phyloP scores from a whole-genome alignment of 2,329 filamentous ascomycete species.

The Westerdykella aurantiaca region DNA sequence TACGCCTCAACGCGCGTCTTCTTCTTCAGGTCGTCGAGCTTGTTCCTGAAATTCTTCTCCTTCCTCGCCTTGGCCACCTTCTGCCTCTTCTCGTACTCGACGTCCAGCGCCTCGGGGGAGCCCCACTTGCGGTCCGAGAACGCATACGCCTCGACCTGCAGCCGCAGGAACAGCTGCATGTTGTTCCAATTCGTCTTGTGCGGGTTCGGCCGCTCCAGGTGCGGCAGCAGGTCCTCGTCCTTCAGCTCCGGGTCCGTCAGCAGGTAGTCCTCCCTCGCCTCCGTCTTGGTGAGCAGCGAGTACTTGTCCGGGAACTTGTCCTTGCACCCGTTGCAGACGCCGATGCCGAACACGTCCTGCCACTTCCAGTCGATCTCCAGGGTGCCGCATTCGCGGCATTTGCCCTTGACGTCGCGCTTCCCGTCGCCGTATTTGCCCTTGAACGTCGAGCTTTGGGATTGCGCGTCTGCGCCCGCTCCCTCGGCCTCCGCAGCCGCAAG shows the following conservation, averaged over 20 bases:
- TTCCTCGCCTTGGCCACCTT: slow-evolving; percentile 76
- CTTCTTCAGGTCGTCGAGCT: slow-evolving; percentile 85
- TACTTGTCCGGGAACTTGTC: slow-evolving; percentile 89
- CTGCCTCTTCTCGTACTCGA: slow-evolving; percentile 76
- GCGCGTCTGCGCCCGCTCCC: slow-evolving; percentile 15
- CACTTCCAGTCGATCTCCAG: slow-evolving; percentile 93
- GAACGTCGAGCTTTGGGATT: slow-evolving; percentile 6
- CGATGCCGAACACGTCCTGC: slow-evolving; percentile 73
- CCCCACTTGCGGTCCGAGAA: slow-evolving; percentile 84
- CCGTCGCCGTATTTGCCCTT: slow-evolving; percentile 32
- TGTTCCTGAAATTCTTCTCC: slow-evolving; percentile 85
- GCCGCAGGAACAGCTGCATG: slow-evolving; percentile 96
- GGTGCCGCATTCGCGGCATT: slow-evolving; percentile 75
- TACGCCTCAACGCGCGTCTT: slow-evolving; percentile 89
- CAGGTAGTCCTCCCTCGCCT: slow-evolving; percentile 91
- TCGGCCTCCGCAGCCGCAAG: slow-evolving; percentile 41
- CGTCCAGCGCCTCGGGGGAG: slow-evolving; percentile 74
- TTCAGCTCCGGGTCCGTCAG: slow-evolving; percentile 92
- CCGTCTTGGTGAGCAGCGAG: slow-evolving; percentile 91
- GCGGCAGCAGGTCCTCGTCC: slow-evolving; percentile 78
- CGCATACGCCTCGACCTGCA: slow-evolving; percentile 91
- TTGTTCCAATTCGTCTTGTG: slow-evolving; percentile 96
- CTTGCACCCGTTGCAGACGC: slow-evolving; percentile 79
- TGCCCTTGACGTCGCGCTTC: slow-evolving; percentile 51
- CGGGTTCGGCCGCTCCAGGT: slow-evolving; percentile 84